Percentiles rank a stretch among this genome's conserved stretches.
phyloP scores from a whole-genome alignment of 1,284 basidiomycete genomes.

The Tausonia pullulans region DNA sequence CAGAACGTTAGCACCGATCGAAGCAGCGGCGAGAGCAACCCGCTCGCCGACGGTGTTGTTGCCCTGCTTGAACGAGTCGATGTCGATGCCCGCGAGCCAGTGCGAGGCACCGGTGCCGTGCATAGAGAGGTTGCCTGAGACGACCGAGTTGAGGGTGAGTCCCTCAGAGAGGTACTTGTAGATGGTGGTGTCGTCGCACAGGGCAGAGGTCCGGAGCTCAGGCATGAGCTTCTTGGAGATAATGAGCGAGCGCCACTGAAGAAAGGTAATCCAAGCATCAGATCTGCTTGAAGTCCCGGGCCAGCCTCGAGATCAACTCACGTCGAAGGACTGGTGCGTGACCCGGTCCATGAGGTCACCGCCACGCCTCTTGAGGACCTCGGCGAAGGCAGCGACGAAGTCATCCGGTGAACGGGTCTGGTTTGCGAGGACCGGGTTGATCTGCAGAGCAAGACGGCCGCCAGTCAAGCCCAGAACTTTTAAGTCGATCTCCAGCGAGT shows the following conservation, averaged over 20 bases:
- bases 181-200: constrained; percentile 21
- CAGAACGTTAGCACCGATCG: constrained; percentile 54
- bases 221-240: constrained; percentile 26
- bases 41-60: constrained; percentile 21
- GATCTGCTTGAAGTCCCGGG: neutral
- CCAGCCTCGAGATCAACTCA: neutral
- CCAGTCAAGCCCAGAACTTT: too few relatives aligned
- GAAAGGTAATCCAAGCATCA: neutral
- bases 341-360: constrained; percentile 25
- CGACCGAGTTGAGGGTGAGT: neutral
- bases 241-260: constrained; percentile 26
- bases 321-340: constrained; percentile 29
- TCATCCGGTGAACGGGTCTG: constrained; percentile 50
- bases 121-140: constrained; percentile 24
- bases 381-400: constrained; percentile 43
- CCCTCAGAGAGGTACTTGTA: constrained; percentile 21
- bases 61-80: constrained; percentile 23
- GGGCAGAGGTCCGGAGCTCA: constrained; percentile 26
- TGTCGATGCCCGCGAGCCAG: constrained; percentile 21
- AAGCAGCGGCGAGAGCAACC: constrained; percentile 48
- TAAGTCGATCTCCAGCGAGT: too few relatives aligned
- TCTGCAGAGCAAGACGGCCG: too few relatives aligned
- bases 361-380: constrained; percentile 21
- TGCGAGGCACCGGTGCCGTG: constrained; percentile 18
- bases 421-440: constrained; percentile 48